Evolutionary conservation across 2,329 filamentous ascomycete species (phyloP).

Genomic region (Nemania serpens): DNA sequence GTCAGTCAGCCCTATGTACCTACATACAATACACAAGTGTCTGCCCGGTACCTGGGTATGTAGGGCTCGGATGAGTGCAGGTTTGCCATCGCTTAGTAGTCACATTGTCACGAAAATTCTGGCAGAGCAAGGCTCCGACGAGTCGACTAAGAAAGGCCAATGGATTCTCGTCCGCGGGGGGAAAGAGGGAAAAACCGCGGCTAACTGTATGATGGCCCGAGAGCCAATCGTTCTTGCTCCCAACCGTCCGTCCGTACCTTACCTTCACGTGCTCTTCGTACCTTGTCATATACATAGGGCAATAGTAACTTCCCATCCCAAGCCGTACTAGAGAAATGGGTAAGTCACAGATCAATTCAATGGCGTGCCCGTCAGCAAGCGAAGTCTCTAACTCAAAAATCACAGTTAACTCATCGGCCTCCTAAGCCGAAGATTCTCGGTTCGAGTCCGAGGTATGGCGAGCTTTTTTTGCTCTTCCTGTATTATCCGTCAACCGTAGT

Average conservation of each 20-base stretch:
- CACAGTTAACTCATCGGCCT: conserved; percentile 31
- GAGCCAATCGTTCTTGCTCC: conserved; percentile 6
- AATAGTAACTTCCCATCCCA: neutral
- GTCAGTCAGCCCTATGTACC: too few species aligned
- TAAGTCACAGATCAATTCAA: conserved; percentile 5
- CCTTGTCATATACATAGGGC: neutral
- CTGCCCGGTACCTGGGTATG: neutral
- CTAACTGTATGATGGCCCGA: neutral
- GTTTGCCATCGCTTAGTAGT: conserved; percentile 11
- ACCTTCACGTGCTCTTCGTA: neutral
- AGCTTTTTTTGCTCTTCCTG: conserved; percentile 10
- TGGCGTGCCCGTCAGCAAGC: neutral
- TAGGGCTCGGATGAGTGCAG: conserved; percentile 7
- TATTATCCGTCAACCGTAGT: neutral
- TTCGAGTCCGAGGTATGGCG: conserved; percentile 32
- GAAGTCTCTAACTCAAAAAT: conserved; percentile 16
- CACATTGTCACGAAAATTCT: neutral
- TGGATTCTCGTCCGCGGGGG: neutral
- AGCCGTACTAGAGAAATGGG: conserved; percentile 33
- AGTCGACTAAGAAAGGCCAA: neutral
- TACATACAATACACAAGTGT: neutral
- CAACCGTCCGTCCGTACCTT: neutral
- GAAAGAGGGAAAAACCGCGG: neutral
- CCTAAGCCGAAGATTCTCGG: conserved; percentile 35
- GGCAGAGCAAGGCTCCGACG: neutral